Base-by-base conservation (phyloP, 1,139 yeast genomes). In the Candida sojae region DNA sequence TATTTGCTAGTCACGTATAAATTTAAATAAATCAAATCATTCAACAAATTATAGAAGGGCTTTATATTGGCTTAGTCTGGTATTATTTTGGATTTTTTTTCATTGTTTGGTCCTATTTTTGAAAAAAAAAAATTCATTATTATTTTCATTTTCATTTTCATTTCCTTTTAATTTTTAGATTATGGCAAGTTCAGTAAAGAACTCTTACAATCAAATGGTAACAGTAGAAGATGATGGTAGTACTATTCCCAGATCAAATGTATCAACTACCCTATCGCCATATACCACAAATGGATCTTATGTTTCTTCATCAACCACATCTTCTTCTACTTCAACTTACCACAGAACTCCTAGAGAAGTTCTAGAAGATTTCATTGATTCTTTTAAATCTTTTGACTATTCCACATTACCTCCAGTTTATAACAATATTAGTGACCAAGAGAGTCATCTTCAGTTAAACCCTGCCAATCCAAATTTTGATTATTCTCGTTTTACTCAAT, bases 381-480 rank as follows among this genome's bases (percentile, higher is more conserved):
- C 77, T 4, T 73, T 74, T 59, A 72, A 66, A 51, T 62, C 71
- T 29, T 49, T 56, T 53, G 53, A 52, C 46, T 45, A 51, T 35
- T 55, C 62, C 7, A 53, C 52, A 8, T 46, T 60, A 29, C 63
- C 64, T 3, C 55, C 57, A 7, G 51, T 55, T 11, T 55, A 55
- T 33, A 32, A 39, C 33, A 31, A 42, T 11, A 37, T 29, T 10
- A 23, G 33, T 29, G 43, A 35, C 5, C 37, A 38, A 25, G 42
- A 39, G n/a, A 28, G 39, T 11, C 58, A 54, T 37, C 32, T 33
- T 7, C 44, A 42, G 28, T 28, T 42, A 11, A 42, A 42, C 23
- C 58, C 58, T 10, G 49, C 53, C 31, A 66, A 66, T 46, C 71
- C 70, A 2, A 64, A 63, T 41, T 67, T 67, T 48, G 71, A 67